Conservation (phyloP, 164 flowering plant species). For the Annona squamosa region DNA sequence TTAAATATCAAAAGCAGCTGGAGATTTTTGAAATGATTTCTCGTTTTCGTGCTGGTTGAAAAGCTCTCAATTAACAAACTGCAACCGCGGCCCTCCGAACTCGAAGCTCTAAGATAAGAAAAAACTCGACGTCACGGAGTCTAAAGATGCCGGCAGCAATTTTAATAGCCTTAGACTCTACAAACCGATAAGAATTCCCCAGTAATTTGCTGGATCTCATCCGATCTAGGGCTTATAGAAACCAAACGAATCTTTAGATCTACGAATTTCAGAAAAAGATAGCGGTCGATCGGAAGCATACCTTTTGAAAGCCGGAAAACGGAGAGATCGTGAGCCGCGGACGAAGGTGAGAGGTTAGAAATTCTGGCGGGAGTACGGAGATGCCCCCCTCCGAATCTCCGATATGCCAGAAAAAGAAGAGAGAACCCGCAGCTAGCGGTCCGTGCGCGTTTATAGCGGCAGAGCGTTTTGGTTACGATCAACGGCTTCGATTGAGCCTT, state of each 20-base stretch:
- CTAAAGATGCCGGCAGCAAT: not conserved
- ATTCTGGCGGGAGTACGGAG: not conserved
- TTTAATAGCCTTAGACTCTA: not conserved
- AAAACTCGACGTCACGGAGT: not conserved
- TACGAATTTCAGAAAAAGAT: not conserved
- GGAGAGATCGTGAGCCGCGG: not conserved
- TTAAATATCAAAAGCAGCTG: not conserved
- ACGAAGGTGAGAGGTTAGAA: not conserved
- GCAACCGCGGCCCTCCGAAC: not conserved
- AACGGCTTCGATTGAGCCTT: not conserved
- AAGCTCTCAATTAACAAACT: not conserved
- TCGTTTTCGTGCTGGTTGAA: not conserved
- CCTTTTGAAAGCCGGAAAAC: no score
- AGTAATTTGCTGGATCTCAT: not conserved
- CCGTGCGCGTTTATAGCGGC: not conserved
- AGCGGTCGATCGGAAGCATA: not conserved
- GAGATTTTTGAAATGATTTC: not conserved
- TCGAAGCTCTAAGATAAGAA: not conserved
- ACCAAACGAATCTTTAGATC: not conserved
- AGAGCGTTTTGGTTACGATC: not conserved
- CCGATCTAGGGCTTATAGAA: not conserved
- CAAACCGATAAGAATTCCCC: not conserved
- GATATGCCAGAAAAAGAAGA: no score
- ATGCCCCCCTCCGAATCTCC: no score
- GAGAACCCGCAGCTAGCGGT: no score